Evolutionary conservation across 768 basidiomycete genomes (phyloP), one percentile per base, ranked within the genome.

Genomic region (Boletus fagicola): DNA sequence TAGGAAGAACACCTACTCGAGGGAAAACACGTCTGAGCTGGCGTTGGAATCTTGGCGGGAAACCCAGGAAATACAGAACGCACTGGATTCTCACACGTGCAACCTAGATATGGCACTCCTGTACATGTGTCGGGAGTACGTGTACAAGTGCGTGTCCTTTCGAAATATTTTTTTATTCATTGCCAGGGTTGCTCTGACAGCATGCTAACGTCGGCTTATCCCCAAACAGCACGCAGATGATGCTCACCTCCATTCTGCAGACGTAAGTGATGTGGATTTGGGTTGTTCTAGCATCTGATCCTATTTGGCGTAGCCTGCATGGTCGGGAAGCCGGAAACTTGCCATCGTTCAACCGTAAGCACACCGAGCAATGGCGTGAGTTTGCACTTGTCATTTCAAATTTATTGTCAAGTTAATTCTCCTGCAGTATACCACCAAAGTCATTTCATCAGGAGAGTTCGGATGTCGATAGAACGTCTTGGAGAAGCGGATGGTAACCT

Each of bases 351-450:
- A 88, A 82, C 57, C 83, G 83, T 7, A 82, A 83, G 63, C 86
- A 90, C 57, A 84, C 86, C 0, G 83, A 87, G 62, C 87, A 91
- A 64, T 92, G 90, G 90, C 76, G 90, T 92, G 72, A 69, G 88
- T 84, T 28, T 52, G 12, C 6, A 8, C 16, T 38, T 16, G 33
- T 39, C 22, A 30, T 12, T 40, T 56, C 42, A 33, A 47, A 24
- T 30, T 35, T 35, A 18, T 58, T 28, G 48, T 49, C 54, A 16
- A 43, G 36, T 57, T 54, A 53, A 56, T 51, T 36, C 18, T 49
- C 26, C 39, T 40, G 24, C 61, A 90, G 88, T 91, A 13, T 80
- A 77, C 59, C 86, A 90, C 63, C 87, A 90, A 62, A 80, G 79
- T 30, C 82, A 81, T 38, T 80, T 90, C 31, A 80, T 88, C n/a